These are phyloP conservation scores for Chaetomiaceae sp. DNA, from an alignment of 2,329 filamentous ascomycete species.

Conservation along the genomic window DNA sequence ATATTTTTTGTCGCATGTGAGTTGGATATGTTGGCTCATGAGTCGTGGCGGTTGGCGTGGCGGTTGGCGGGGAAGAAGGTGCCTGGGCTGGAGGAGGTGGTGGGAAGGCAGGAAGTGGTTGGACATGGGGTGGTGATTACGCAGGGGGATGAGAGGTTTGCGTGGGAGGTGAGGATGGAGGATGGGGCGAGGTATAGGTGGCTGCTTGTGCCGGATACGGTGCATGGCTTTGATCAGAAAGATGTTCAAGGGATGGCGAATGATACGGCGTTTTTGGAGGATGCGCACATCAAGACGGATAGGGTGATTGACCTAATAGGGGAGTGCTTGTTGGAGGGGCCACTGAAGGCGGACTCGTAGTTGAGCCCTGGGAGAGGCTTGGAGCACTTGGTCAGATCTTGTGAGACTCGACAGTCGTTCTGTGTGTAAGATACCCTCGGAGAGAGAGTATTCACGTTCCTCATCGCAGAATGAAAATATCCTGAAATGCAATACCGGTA, in stretches of 20 bases:
- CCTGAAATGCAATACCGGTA: no score
- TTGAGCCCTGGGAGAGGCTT: neutral
- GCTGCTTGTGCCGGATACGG: conserved; percentile 32
- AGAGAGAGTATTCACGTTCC: no score
- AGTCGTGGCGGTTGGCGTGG: conserved; percentile 38
- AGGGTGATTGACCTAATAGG: conserved; percentile 28
- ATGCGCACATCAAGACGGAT: conserved; percentile 26
- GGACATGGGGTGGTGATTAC: conserved; percentile 25
- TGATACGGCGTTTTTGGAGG: conserved; percentile 25
- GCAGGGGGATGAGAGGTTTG: conserved; percentile 30
- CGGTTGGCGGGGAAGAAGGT: conserved; percentile 32
- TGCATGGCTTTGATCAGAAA: conserved; percentile 32
- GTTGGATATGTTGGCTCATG: conserved; percentile 43
- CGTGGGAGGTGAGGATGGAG: conserved; percentile 25
- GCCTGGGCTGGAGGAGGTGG: conserved; percentile 26
- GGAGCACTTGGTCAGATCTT: neutral
- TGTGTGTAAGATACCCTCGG: no score
- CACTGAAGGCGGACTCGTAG: conserved; percentile 1
- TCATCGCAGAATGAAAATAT: no score
- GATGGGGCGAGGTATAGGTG: conserved; percentile 26
- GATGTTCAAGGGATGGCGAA: conserved; percentile 14
- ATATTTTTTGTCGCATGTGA: conserved; percentile 43
- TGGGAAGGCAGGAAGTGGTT: conserved; percentile 28
- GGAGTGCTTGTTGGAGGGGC: conserved; percentile 26
- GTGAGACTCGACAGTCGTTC: no score